phyloP scores from a whole-genome alignment of 2,329 filamentous ascomycete genomes.

The Cytospora mali region DNA sequence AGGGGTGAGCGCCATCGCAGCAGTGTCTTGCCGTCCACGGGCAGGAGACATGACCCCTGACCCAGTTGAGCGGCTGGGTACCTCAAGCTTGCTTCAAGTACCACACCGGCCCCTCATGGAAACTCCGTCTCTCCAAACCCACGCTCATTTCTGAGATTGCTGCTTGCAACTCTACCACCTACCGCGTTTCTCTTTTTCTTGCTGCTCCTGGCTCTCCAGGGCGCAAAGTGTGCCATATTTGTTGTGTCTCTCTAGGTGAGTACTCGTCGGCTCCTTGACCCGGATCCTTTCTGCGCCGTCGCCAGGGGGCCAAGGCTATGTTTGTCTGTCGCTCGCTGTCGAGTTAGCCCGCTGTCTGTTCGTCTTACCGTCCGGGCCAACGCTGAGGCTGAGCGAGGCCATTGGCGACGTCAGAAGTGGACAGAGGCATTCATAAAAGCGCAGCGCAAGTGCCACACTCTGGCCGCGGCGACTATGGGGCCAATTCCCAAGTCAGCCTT shows the following conservation, averaged over 20 bases:
- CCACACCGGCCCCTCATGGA: slow-evolving; percentile 16
- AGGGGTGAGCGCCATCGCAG: background rate
- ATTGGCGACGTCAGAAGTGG: background rate
- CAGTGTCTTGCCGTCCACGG: background rate
- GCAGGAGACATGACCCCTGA: slow-evolving; percentile 12
- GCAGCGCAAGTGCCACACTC: slow-evolving; percentile 6
- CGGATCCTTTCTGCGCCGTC: slow-evolving; percentile 18
- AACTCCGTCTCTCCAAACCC: slow-evolving; percentile 31
- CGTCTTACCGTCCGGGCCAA: background rate
- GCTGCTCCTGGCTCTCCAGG: slow-evolving; percentile 52
- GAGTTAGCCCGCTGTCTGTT: background rate
- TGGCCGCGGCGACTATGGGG: slow-evolving; percentile 13
- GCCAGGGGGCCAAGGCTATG: background rate
- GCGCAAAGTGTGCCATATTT: slow-evolving; percentile 46
- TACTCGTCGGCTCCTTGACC: slow-evolving; percentile 11
- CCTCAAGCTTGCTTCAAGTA: slow-evolving; percentile 23
- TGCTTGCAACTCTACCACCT: slow-evolving; percentile 22
- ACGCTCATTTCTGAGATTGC: slow-evolving; percentile 42
- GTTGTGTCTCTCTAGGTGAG: slow-evolving; percentile 41
- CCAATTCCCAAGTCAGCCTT: slow-evolving; percentile 13
- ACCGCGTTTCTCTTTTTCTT: slow-evolving; percentile 35
- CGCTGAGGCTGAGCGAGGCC: background rate
- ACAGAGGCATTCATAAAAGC: background rate
- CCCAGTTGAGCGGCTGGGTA: slow-evolving; percentile 16
- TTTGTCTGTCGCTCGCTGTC: background rate